These are phyloP conservation scores for Nidula niveotomentosa DNA, from an alignment of 1,284 basidiomycete species.

Conservation along the genomic window DNA sequence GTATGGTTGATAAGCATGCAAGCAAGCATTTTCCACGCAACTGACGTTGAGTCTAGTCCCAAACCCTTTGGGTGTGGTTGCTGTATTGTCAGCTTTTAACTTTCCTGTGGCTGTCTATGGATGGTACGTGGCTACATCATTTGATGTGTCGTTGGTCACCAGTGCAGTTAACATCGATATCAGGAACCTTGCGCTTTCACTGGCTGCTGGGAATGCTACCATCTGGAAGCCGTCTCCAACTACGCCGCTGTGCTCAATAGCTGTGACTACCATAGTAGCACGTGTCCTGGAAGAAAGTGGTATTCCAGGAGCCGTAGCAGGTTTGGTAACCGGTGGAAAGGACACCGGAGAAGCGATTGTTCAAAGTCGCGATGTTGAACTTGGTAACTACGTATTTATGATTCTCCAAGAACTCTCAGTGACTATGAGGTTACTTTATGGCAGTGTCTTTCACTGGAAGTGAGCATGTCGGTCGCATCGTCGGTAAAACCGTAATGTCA, in stretches of 20 bases:
- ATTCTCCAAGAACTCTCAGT: too few relatives aligned
- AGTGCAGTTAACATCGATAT: background rate
- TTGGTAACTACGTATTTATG: slow-evolving; percentile 46
- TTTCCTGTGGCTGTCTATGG: slow-evolving; percentile 93
- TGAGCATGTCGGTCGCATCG: slow-evolving; percentile 82
- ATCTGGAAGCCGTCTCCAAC: slow-evolving; percentile 95
- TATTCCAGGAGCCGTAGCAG: slow-evolving; percentile 81
- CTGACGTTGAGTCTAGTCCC: slow-evolving; percentile 56
- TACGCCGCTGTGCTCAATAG: slow-evolving; percentile 87
- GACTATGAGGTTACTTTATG: slow-evolving; percentile 7
- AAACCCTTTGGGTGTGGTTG: slow-evolving; percentile 93
- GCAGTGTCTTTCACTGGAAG: slow-evolving; percentile 93
- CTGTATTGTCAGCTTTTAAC: slow-evolving; percentile 90
- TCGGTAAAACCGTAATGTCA: slow-evolving; percentile 79
- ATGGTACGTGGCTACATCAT: slow-evolving; percentile 46
- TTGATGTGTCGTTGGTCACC: slow-evolving; percentile 2
- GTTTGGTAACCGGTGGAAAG: slow-evolving; percentile 82
- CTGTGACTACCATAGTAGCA: slow-evolving; percentile 84
- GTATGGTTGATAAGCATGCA: slow-evolving; percentile 30
- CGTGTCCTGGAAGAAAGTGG: slow-evolving; percentile 80
- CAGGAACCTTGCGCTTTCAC: slow-evolving; percentile 89
- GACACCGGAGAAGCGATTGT: slow-evolving; percentile 82
- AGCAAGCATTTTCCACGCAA: slow-evolving; percentile 9
- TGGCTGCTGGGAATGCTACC: slow-evolving; percentile 91
- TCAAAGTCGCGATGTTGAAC: slow-evolving; percentile 69